Base-by-base conservation (phyloP, 306 rosid species). In the Vicia sativa region DNA sequence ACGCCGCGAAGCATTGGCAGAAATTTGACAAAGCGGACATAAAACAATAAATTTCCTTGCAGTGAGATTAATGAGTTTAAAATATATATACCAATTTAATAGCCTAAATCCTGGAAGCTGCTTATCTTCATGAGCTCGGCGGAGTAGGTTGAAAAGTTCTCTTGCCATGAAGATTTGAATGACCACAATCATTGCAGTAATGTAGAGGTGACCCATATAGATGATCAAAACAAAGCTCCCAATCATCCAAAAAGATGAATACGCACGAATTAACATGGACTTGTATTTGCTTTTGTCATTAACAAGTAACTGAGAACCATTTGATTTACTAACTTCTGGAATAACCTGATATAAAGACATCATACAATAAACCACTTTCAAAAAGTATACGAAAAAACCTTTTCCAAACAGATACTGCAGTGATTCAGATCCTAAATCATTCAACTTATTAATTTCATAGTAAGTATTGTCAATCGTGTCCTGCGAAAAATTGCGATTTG, bases 111-210 rank as follows among this genome's bases (percentile, higher is more conserved):
- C 99, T 11, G 99, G 99, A 3, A 95, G 96, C 65, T 71, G 88
- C 75, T 78, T 85, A 68, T 95, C 99, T 77, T 95, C 97, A 72
- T 85, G 92, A 61, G 97, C 75, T 85, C 79, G 91, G 76, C 99
- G 86, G 13, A 95, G 89, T 45, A 95, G 87, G 84, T 81, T 88
- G 90, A 95, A 95, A 41, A 95, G 87, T 81, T 90, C 99, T 63
- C 49, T 86, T 7, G 96, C 99, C 99, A 95, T 95, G 81, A 80
- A 90, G 77, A 95, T 95, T 87, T 95, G 99, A 72, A 95, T 90
- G 71, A 95, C 97, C 41, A 95, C 87, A 26, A 95, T 86, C 97
- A 88, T 88, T 12, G 99, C 96, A 43, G 93, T 88, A 58, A 95
- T 90, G 75, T 78, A 88, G 25, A 95, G 97, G 82, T 95, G 99